phyloP scores from a whole-genome alignment of 768 basidiomycete genomes.

The Atractiella rhizophila region DNA sequence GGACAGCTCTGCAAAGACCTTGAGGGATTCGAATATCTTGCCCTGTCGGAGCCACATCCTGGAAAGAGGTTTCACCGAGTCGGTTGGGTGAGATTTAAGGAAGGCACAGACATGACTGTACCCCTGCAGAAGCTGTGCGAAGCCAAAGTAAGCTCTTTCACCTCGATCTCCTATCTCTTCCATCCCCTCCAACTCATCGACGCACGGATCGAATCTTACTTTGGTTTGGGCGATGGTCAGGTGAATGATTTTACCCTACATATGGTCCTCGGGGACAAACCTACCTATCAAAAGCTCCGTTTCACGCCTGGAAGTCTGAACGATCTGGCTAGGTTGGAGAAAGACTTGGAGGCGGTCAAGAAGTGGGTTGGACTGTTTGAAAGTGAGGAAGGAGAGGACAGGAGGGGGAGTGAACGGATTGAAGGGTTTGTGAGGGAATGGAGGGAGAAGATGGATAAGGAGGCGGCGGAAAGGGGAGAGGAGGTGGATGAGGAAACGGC shows the following conservation, averaged over 20 bases:
- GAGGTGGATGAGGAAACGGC: slow-evolving; percentile 30
- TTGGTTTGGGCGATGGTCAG: too few species aligned
- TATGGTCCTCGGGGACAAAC: slow-evolving; percentile 37
- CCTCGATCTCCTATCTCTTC: too few species aligned
- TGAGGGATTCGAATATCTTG: slow-evolving; percentile 64
- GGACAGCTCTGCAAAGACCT: slow-evolving; percentile 45
- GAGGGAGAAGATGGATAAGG: neutral
- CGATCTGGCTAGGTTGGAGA: slow-evolving; percentile 49
- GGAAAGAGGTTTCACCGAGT: slow-evolving; percentile 85
- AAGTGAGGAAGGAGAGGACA: slow-evolving; percentile 28
- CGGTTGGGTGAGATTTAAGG: slow-evolving; percentile 68
- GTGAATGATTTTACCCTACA: slow-evolving; percentile 88
- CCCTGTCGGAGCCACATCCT: slow-evolving; percentile 70
- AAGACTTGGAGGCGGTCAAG: slow-evolving; percentile 54
- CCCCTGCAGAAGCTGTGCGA: slow-evolving; percentile 53
- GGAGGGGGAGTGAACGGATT: slow-evolving; percentile 27
- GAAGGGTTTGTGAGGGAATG: slow-evolving; percentile 26
- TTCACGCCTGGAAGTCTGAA: slow-evolving; percentile 60
- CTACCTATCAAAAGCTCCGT: slow-evolving; percentile 51
- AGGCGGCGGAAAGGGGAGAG: neutral
- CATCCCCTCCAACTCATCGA: too few species aligned
- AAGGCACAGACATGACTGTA: slow-evolving; percentile 53
- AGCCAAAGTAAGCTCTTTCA: slow-evolving; percentile 57
- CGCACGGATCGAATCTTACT: too few species aligned
- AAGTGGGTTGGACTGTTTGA: slow-evolving; percentile 45